These are phyloP conservation scores for Boletus vinaceobasis DNA, from an alignment of 768 basidiomycete genomes.

Conservation along the genomic window DNA sequence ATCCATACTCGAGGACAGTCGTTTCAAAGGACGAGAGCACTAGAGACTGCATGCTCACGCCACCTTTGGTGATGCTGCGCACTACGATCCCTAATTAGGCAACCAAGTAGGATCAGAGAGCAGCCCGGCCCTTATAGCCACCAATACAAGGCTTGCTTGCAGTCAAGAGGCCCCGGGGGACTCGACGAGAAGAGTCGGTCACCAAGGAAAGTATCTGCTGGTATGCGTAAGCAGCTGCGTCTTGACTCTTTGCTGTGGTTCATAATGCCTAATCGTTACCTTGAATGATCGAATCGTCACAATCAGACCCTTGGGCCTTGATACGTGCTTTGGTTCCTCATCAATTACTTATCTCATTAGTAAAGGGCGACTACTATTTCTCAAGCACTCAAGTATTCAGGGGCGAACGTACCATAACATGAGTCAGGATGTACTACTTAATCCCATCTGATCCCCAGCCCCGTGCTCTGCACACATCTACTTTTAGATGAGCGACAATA, in stretches of 20 bases:
- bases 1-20: too few relatives aligned
- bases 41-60: too few relatives aligned
- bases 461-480: neutral
- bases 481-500: constrained; percentile 1
- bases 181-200: neutral
- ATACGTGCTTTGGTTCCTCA: neutral
- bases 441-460: neutral
- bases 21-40: too few relatives aligned
- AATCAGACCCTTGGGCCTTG: neutral
- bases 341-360: neutral
- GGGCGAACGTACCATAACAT: neutral
- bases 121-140: neutral
- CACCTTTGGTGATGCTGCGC: too few relatives aligned
- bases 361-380: neutral
- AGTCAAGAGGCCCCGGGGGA: neutral
- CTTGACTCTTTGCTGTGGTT: neutral
- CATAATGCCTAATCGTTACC: neutral
- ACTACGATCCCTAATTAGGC: too few relatives aligned
- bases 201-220: neutral
- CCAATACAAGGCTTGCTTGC: neutral
- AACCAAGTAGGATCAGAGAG: too few relatives aligned
- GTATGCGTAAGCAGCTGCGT: neutral
- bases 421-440: neutral
- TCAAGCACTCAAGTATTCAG: too few relatives aligned
- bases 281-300: neutral